Base-by-base conservation (phyloP, 805 yeast species). In the Candida corydali region DNA sequence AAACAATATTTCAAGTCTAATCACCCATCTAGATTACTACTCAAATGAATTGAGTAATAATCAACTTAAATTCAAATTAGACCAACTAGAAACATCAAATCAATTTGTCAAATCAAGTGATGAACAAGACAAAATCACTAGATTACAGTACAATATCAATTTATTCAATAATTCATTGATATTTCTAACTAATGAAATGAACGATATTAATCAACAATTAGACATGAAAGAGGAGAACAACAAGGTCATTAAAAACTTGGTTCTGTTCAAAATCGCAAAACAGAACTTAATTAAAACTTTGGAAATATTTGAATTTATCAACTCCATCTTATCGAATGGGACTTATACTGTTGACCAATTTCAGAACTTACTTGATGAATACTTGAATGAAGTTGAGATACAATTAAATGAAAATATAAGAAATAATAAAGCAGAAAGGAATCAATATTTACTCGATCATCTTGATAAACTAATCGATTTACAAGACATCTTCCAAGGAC, bases 61-160 rank as follows among this genome's bases (percentile, higher is more conserved):
- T 9, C 51, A 48, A 22, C 59, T 82, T 38, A 77, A 76, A 41
- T 46, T 59, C 1, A 76, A 75, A 32, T 63, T 80, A 32, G 63
- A 58, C 19, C 65, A 61, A 27, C 49, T 82, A 30, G 71, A 75
- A 32, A 62, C 67, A 24, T 65, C 78, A 16, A 39, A 50, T 17
- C 16, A 10, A 17, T 14, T 29, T 5, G 26, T 34, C 33, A n/a
- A 22, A 17, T 15, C 27, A 30, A 8, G 12, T 19, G 17, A 45
- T 26, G 41, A 28, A 8, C 40, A 41, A 7, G 37, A 44, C 11
- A 42, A 42, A 8, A 68, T 77, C 1, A 73, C 83, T 8, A 66
- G 86, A 41, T 57, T 83, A 32, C 83, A 81, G 45, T 82, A 82
- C 54, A 82, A 81, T 50, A 59, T 79, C 29, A 82, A 79, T 29